Evolutionary conservation across 177 flowering plant species (phyloP), one percentile per base, ranked within the genome.

Genomic region (Telopea speciosissima): DNA sequence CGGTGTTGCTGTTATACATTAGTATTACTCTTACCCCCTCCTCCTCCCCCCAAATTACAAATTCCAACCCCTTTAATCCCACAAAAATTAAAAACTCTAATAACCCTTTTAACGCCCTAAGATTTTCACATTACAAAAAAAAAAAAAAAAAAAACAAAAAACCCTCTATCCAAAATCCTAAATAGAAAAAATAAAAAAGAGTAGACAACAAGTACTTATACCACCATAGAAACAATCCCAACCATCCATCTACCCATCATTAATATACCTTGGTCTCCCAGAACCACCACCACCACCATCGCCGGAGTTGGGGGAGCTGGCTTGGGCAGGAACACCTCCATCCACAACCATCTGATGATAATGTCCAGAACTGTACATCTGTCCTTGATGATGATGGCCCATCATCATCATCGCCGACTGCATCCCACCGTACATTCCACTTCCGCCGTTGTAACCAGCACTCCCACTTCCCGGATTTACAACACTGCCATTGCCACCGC

Each of bases 321-420:
- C 8, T 5, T 5, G 7, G 40, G 5, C 8, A 36, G 40, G 40
- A 24, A 59, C 64, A 42, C 67, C 68, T 68, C 45, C 45, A 42
- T 70, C 73, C 42, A 70, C 54, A 49, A 24, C 69, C 74, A 75
- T 72, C 49, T 75, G 78, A 67, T 75, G 78, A 72, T 71, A 76
- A 2, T 68, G 26, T 14, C 75, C 78, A 40, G 74, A 72, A 3
- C 78, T 72, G 24, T 76, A 76, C 65, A 76, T 64, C 19, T 44
- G 68, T 66, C 68, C 59, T 44, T 66, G 58, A 44, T 44, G 58
- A 44, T 44, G 68, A 66, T 45, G 68, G 5, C 68, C 69, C 75
- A 68, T 68, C 75, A 62, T 68, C 71, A 67, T 52, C 63, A 72
- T 72, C 63, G 67, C 2, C 45, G 56, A 4, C 67, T 7, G 60